A percentile compares a stretch with the other conserved stretches of the same genome.
Conservation (phyloP, 2,329 filamentous ascomycete species). For the Myriosclerotinia duriaeana region DNA sequence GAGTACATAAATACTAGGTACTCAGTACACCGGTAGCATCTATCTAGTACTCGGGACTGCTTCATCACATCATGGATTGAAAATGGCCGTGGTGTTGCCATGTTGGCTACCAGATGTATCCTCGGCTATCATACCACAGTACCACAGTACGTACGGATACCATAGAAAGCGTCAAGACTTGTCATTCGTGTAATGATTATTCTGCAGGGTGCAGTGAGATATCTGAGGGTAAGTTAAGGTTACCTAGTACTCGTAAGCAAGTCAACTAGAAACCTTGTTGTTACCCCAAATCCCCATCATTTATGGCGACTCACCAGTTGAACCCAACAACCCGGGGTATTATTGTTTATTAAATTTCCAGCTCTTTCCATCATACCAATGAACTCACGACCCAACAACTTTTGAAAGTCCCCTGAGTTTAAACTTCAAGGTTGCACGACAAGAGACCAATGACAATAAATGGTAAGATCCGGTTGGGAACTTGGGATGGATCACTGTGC, state of each 20-base stretch:
- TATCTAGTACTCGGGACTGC: not conserved
- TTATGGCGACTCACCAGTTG: not conserved
- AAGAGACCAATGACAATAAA: not conserved
- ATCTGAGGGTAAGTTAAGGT: not conserved
- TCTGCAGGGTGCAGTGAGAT: not conserved
- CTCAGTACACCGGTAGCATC: too few species aligned
- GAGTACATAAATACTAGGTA: not conserved
- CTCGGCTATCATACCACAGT: not conserved
- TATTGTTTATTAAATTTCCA: too few species aligned
- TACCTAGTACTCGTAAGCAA: too few species aligned
- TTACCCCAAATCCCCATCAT: not conserved
- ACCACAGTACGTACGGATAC: not conserved
- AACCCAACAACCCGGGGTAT: not conserved
- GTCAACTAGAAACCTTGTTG: not conserved
- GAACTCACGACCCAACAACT: too few species aligned
- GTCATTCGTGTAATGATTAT: not conserved
- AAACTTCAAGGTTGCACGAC: not conserved
- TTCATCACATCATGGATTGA: not conserved
- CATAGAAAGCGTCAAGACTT: not conserved
- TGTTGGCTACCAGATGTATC: not conserved
- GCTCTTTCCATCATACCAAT: too few species aligned
- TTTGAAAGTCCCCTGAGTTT: too few species aligned
- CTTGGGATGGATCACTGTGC: not conserved
- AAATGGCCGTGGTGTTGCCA: not conserved
- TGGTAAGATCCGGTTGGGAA: not conserved